Base-by-base conservation (phyloP, 306 rosid genomes). In the Vicia villosa region DNA sequence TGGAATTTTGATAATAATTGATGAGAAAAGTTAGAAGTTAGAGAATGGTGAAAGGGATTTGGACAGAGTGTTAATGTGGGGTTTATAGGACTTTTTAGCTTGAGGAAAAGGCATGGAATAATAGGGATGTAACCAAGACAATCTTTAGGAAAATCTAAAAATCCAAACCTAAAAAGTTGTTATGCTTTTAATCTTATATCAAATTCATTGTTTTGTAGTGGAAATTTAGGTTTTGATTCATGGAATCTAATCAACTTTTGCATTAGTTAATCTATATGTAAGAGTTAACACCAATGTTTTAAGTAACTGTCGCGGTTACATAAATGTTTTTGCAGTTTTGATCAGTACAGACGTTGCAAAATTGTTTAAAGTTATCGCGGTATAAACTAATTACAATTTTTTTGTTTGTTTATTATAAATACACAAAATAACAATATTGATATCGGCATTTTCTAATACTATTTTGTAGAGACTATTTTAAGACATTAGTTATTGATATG, bases 161-260 rank as follows among this genome's bases (percentile, higher is more conserved):
- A 75, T 66, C 77, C 76, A 77, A 63, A 66, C 82, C 84, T 86
- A 28, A 74, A 88, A 86, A 86, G 85, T 73, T 64, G 86, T 54
- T 56, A 69, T 61, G 60, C 73, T 79, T 78, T 66, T 63, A 52
- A 24, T 6, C 59, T 52, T 52, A 9, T 38, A 61, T 69, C 66
- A 75, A 66, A 43, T 62, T 70, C 77, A 77, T n/a, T 36, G 52
- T 73, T 52, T 74, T 68, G 38, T 55, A 69, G 50, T 71, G 60
- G 76, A 66, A 24, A 12, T 58, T 32, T 56, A 15, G 77, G 81
- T 41, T 78, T 58, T 76, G 41, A 65, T 74, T 75, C 80, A 66
- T 40, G 71, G 81, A 63, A 75, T 75, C 73, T 63, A 66, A 15
- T 22, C 24, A 36, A 11, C 46, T 13, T 55, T 54, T 54, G 16